These are phyloP conservation scores for Teunomyces aglyptinius DNA, from an alignment of 805 yeast species.

Conservation along the genomic window DNA sequence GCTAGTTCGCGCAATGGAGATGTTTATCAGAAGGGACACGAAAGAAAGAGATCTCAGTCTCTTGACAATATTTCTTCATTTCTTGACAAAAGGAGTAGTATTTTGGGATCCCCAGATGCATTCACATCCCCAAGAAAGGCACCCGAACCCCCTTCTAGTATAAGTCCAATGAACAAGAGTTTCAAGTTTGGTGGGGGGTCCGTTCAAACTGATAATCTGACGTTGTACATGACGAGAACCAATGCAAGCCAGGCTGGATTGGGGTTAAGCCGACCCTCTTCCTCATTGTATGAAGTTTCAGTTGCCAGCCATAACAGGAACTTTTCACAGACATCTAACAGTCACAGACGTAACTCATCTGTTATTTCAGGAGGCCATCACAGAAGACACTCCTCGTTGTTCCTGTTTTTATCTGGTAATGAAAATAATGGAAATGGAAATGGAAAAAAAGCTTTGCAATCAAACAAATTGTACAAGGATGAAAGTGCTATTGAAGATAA, in stretches of 20 bases:
- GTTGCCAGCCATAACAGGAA: constrained; percentile 41
- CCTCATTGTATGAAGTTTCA: constrained; percentile 51
- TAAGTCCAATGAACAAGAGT: constrained; percentile 23
- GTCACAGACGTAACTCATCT: constrained; percentile 31
- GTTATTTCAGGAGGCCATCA: constrained; percentile 42
- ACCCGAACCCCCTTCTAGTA: constrained; percentile 60
- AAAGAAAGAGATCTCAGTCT: constrained; percentile 51
- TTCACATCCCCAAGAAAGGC: constrained; percentile 72
- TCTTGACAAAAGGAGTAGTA: constrained; percentile 10
- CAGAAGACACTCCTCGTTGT: constrained; percentile 60
- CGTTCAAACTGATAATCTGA: constrained; percentile 11
- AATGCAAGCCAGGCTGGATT: constrained; percentile 20
- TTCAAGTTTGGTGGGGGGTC: constrained; percentile 32
- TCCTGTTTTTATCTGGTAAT: constrained; percentile 46
- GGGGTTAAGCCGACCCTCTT: constrained; percentile 41
- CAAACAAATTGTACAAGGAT: constrained; percentile 10
- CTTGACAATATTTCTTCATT: constrained; percentile 38
- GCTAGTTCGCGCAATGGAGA: neutral
- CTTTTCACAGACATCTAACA: constrained; percentile 36
- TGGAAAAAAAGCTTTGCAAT: constrained; percentile 6
- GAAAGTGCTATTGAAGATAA: constrained; percentile 1
- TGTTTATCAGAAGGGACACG: constrained; percentile 26
- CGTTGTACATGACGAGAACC: constrained; percentile 22
- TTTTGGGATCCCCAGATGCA: constrained; percentile 22
- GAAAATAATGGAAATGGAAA: constrained; percentile 18